These are phyloP conservation scores for Umbelopsis vinacea DNA, from an alignment of 192 early-diverging fungal species.

Conservation along the genomic window DNA sequence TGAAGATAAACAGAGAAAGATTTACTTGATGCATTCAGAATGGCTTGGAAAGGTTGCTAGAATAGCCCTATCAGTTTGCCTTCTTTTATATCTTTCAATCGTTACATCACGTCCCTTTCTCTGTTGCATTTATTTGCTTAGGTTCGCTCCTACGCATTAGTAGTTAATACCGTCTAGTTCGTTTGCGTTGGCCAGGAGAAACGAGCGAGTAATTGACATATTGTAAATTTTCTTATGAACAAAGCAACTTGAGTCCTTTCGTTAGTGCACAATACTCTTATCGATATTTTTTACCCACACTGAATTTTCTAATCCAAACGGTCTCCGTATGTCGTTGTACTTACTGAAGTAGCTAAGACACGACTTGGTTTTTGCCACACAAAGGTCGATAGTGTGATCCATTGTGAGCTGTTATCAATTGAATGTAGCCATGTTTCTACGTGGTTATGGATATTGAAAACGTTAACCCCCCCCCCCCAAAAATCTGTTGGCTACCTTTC, in stretches of 20 bases:
- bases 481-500: background rate
- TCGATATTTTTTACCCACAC: background rate
- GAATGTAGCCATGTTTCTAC: too few species aligned
- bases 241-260: background rate
- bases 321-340: too few species aligned
- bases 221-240: slow-evolving; percentile 19
- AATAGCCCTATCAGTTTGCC: background rate
- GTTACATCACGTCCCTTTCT: background rate
- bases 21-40: background rate
- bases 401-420: too few species aligned
- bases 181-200: background rate
- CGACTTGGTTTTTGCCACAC: too few species aligned
- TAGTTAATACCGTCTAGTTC: background rate
- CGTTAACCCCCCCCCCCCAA: slow-evolving; percentile 16
- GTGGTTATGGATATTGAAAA: background rate
- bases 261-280: background rate
- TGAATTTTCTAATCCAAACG: too few species aligned
- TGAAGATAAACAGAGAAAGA: background rate
- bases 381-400: too few species aligned
- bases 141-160: slow-evolving; percentile 11
- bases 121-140: background rate
- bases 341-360: too few species aligned
- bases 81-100: slow-evolving; percentile 12
- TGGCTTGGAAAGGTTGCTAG: background rate
- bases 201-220: background rate